Percentiles rank a stretch among this genome's conserved stretches.
Evolutionary conservation across 345 rosid genomes (phyloP).

Genomic region (Triadica sebifera): DNA sequence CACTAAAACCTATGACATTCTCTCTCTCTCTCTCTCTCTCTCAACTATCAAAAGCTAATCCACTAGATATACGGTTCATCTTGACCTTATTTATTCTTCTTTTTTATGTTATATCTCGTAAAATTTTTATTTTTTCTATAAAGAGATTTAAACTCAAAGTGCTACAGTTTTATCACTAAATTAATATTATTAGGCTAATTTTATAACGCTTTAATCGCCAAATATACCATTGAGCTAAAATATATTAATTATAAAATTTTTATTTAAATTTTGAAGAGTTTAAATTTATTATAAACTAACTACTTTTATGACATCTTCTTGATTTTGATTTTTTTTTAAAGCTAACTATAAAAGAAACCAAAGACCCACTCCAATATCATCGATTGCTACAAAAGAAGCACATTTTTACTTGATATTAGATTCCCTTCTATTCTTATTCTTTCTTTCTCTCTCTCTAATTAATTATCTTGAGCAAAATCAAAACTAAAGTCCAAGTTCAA

Average conservation of each 20-base stretch:
- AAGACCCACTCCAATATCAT: conserved; percentile 31
- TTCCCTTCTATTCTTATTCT: conserved; percentile 7
- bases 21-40: conserved; percentile 18
- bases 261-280: no score
- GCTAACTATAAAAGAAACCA: conserved; percentile 10
- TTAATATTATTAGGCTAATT: no score
- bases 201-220: no score
- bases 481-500: conserved; percentile 32
- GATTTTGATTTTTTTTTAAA: no score
- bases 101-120: no score
- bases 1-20: conserved; percentile 26
- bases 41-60: conserved; percentile 12
- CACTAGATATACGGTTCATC: conserved; percentile 30
- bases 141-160: no score
- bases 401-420: conserved; percentile 14
- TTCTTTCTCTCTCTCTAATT: not conserved
- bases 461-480: not conserved
- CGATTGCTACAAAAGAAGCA: conserved; percentile 44
- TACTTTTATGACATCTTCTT: no score
- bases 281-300: no score
- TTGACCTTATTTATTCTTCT: not conserved
- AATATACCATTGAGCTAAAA: no score
- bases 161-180: no score
- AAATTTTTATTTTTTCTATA: no score
- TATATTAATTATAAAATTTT: not conserved